Base-by-base conservation (phyloP, 108 stramenopile species). In the Craspedostauros australis region DNA sequence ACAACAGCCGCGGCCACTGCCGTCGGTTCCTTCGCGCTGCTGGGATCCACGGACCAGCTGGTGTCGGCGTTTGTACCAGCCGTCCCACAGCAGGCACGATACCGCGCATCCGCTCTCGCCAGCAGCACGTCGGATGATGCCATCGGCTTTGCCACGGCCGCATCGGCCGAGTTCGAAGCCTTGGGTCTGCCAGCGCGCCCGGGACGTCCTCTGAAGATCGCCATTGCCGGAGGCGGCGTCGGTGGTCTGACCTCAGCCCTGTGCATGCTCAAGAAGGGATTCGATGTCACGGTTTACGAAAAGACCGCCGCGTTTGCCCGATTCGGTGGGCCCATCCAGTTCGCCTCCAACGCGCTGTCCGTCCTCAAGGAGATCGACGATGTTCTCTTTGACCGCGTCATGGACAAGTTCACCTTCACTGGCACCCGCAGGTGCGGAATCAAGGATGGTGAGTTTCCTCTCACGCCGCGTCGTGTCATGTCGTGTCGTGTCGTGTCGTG, bases 301-400 rank as follows among this genome's bases (percentile, higher is more conserved):
- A 94, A 94, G 65, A 95, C 96, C 1, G 72, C 77, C 3, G 83
- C 85, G 40, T 97, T 96, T 71, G 80, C 91, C 34, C 84, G 95
- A 22, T 97, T 97, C 46, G 96, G 96, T 9, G 96, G 96, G 19
- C 96, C 96, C 7, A 97, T 97, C 55, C 96, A 97, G 74, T 93
- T 97, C 44, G 95, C 95, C 2, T 93, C 91, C 37, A 97, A 97
- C 59, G 96, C 96, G 0, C 70, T 97, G 52, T 89, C 89, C 4
- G 86, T 90, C 0, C 60, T 97, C 43, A 88, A 94, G 76, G 94
- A 93, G 63, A 93, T 96, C 64, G 94, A 96, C 50, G 79, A 89
- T 18, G 48, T 39, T 2, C 56, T 95, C 39, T 96, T 95, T 58
- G 85, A 89, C 33, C 76, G 86, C 39, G 70, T 97, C 29, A 96